phyloP scores from a whole-genome alignment of 2,329 filamentous ascomycete genomes.

The Cryphonectria carpinicola region DNA sequence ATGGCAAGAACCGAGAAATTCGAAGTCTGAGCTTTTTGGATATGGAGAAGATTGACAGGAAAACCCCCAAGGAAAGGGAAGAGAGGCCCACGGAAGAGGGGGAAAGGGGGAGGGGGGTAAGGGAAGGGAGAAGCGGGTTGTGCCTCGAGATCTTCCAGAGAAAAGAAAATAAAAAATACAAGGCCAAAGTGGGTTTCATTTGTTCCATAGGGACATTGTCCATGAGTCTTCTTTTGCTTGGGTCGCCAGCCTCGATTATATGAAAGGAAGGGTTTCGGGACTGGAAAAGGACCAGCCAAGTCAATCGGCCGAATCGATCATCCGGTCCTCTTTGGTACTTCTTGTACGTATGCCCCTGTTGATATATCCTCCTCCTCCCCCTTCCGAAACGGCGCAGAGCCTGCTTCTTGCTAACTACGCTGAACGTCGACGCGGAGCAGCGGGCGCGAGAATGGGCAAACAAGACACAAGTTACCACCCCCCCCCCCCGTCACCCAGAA shows the following conservation, averaged over 20 bases:
- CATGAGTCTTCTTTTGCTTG: background rate
- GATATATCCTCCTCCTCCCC: background rate
- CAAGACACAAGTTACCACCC: background rate
- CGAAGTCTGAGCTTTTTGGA: background rate
- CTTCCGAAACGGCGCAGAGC: background rate
- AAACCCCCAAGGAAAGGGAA: background rate
- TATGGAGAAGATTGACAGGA: background rate
- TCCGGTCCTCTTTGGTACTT: background rate
- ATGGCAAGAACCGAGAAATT: background rate
- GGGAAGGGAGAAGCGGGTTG: background rate
- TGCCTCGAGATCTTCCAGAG: background rate
- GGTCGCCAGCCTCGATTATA: background rate
- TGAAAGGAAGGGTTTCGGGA: background rate
- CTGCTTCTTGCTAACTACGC: background rate
- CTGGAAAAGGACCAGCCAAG: background rate
- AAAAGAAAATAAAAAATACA: background rate
- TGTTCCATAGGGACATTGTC: background rate
- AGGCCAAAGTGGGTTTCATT: slow-evolving; percentile 1
- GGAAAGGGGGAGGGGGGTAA: background rate
- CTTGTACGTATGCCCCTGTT: background rate
- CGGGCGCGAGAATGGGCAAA: background rate
- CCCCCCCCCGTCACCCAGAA: background rate
- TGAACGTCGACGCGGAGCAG: background rate
- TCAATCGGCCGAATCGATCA: background rate
- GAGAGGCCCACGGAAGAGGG: background rate